These are phyloP conservation scores for Trichoderma sp. DNA, from an alignment of 2,329 filamentous ascomycete genomes.

Conservation along the genomic window DNA sequence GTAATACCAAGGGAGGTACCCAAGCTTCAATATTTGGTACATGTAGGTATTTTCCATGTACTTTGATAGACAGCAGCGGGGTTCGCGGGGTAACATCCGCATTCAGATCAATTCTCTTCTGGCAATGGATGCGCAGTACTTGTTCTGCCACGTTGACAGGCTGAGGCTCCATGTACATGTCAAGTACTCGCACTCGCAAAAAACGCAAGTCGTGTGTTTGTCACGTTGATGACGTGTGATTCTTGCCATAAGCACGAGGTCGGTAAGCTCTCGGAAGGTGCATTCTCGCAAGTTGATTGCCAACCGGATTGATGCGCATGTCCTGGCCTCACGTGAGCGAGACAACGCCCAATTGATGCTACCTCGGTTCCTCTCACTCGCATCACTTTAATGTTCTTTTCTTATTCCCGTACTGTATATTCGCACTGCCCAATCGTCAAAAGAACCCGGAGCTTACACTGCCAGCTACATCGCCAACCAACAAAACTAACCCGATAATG, in stretches of 20 bases:
- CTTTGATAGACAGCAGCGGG: neutral
- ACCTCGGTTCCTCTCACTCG: neutral
- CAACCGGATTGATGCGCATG: neutral
- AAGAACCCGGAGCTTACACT: neutral
- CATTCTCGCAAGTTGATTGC: neutral
- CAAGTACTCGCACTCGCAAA: neutral
- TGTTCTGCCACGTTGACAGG: neutral
- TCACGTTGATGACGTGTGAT: neutral
- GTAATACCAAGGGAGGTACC: too few relatives aligned
- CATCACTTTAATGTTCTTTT: neutral
- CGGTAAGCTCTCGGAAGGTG: neutral
- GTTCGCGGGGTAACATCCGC: neutral
- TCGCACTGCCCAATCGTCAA: neutral
- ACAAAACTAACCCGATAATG: neutral
- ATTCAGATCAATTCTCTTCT: neutral
- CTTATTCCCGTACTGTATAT: neutral
- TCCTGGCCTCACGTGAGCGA: neutral
- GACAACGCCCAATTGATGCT: neutral
- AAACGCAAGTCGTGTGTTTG: neutral
- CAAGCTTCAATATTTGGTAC: neutral
- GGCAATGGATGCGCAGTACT: neutral
- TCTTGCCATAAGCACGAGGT: neutral
- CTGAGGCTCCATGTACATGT: neutral
- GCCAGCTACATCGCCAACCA: neutral
- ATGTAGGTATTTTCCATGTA: neutral